These are phyloP conservation scores for Leccinum huronense DNA, from an alignment of 1,284 basidiomycete genomes.

Conservation along the genomic window DNA sequence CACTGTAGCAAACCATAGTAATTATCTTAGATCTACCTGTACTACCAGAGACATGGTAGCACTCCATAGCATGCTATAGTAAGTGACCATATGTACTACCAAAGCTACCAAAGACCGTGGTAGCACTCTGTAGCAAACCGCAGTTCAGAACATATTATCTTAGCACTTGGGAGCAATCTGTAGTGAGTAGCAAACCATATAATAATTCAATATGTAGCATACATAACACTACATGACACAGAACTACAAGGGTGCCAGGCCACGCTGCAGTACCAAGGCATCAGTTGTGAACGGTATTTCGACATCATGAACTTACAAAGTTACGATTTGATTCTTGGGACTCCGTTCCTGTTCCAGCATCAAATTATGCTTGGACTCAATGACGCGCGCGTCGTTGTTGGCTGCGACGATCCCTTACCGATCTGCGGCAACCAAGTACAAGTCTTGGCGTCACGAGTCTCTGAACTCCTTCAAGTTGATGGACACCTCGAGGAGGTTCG, in stretches of 20 bases:
- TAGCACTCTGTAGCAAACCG: not conserved
- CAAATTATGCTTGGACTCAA: slow-evolving; percentile 21
- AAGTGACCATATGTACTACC: not conserved
- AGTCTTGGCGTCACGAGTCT: slow-evolving; percentile 19
- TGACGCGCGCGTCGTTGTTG: slow-evolving; percentile 21
- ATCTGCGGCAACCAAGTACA: slow-evolving; percentile 25
- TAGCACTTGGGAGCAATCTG: not conserved
- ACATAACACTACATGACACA: no score
- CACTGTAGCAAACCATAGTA: not conserved
- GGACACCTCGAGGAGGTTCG: not conserved
- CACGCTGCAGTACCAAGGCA: slow-evolving; percentile 33
- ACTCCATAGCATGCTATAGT: not conserved
- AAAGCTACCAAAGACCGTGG: not conserved
- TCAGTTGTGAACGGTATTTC: slow-evolving; percentile 22
- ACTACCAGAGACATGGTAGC: not conserved
- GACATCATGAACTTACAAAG: slow-evolving; percentile 33
- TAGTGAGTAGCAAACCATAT: not conserved
- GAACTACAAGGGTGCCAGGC: slow-evolving; percentile 4
- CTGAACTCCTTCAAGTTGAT: slow-evolving; percentile 12
- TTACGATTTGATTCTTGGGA: slow-evolving; percentile 38
- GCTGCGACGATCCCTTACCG: slow-evolving; percentile 11
- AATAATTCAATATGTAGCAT: no score
- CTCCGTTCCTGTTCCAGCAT: slow-evolving; percentile 36
- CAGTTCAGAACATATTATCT: not conserved
- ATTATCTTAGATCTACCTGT: no score